phyloP scores from a whole-genome alignment of 768 basidiomycete species.

The Gloeopeniophorella convolvens region DNA sequence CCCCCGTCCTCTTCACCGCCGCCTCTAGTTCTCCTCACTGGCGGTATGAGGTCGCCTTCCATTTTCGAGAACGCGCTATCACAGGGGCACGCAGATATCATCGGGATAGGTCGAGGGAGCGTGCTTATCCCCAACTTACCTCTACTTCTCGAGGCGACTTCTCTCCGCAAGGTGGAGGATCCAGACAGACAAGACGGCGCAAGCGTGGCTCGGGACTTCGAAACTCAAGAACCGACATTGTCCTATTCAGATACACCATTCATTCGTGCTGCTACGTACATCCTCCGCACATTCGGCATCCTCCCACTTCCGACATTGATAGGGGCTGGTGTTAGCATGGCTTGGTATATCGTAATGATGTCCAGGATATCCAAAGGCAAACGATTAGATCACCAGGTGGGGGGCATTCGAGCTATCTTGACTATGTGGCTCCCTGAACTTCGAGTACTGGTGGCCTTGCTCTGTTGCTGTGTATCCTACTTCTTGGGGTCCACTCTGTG shows the following conservation, averaged over 20 bases:
- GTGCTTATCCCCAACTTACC: constrained; percentile 60
- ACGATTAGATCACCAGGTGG: constrained; percentile 20
- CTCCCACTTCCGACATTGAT: constrained; percentile 44
- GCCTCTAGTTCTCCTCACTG: constrained; percentile 74
- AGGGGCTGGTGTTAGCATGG: constrained; percentile 54
- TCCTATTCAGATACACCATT: constrained; percentile 1
- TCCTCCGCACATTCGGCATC: constrained; percentile 14
- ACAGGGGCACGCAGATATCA: constrained; percentile 56
- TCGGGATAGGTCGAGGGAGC: constrained; percentile 70
- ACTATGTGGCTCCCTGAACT: constrained; percentile 22
- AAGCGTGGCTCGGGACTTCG: constrained; percentile 17
- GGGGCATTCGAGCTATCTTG: constrained; percentile 23
- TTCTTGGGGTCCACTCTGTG: not conserved
- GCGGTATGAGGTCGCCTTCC: constrained; percentile 60
- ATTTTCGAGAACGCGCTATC: constrained; percentile 48
- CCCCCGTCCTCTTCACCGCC: constrained; percentile 23
- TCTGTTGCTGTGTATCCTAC: constrained; percentile 1
- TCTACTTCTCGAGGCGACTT: constrained; percentile 22
- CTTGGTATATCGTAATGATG: constrained; percentile 65
- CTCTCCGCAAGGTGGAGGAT: not conserved
- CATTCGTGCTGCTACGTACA: constrained; percentile 13
- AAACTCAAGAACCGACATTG: constrained; percentile 4
- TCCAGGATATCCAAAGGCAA: constrained; percentile 37
- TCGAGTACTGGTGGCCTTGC: not conserved
- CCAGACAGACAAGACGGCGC: not conserved